phyloP scores from a whole-genome alignment of 2,329 filamentous ascomycete species.

The Chrysoporthe deuterocubensis region DNA sequence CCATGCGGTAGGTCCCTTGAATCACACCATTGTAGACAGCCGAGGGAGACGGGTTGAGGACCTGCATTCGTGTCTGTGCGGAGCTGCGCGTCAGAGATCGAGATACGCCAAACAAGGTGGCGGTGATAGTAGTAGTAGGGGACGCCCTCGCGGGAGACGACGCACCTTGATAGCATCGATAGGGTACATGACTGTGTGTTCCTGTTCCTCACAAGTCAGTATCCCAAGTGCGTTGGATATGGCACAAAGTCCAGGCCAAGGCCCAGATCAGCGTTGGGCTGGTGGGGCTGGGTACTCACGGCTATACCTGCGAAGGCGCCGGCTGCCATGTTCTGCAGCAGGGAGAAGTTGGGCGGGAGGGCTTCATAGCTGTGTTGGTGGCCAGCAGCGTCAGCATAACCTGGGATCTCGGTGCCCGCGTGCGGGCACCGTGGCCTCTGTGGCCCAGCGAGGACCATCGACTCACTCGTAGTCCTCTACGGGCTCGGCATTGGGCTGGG shows the following conservation, averaged over 20 bases:
- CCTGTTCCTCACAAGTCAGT: slow-evolving; percentile 54
- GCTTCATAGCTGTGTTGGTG: slow-evolving; percentile 75
- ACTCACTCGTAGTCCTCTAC: slow-evolving; percentile 71
- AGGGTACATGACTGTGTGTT: slow-evolving; percentile 99
- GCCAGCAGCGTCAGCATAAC: slow-evolving; percentile 18
- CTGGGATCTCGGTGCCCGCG: background rate
- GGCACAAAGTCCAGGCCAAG: slow-evolving; percentile 4
- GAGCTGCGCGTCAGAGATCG: slow-evolving; percentile 14
- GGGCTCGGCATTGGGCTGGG: slow-evolving; percentile 67
- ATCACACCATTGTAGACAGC: slow-evolving; percentile 88
- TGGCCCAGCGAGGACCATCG: background rate
- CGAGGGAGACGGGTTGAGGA: slow-evolving; percentile 80
- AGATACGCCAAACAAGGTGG: background rate
- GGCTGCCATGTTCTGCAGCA: slow-evolving; percentile 92
- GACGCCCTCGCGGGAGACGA: slow-evolving; percentile 22
- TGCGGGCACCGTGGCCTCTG: background rate
- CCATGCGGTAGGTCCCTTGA: slow-evolving; percentile 91
- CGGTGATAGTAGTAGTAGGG: slow-evolving; percentile 25
- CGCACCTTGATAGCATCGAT: slow-evolving; percentile 95
- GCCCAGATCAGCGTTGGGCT: background rate
- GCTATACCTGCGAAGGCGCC: slow-evolving; percentile 97
- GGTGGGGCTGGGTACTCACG: slow-evolving; percentile 55
- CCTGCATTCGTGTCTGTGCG: slow-evolving; percentile 91
- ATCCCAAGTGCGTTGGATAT: slow-evolving; percentile 28
- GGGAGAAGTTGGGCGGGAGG: slow-evolving; percentile 90